Conservation (phyloP, 495 filamentous ascomycete species). For the Talaromyces nanjingensis region DNA sequence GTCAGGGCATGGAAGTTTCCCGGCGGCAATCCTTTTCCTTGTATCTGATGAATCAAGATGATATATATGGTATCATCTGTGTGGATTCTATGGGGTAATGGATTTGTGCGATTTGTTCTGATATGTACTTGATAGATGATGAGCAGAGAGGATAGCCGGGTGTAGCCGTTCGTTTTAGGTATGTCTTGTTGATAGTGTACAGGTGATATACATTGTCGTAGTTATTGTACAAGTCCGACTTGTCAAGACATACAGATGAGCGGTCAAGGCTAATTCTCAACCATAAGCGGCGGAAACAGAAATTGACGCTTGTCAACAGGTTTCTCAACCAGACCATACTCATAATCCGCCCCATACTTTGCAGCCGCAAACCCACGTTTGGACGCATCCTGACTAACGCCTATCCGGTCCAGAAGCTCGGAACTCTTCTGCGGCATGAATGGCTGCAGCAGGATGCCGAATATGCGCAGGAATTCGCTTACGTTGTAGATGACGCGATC, state of each 20-base stretch:
- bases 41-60: neutral
- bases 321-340: conserved; percentile 56
- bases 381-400: conserved; percentile 44
- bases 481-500: conserved; percentile 57
- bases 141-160: neutral
- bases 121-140: neutral
- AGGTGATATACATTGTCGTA: conserved; percentile 1
- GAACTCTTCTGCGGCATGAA: conserved; percentile 79
- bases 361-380: conserved; percentile 51
- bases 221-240: neutral
- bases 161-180: neutral
- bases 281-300: conserved; percentile 50
- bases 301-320: conserved; percentile 36
- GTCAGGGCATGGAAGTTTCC: neutral
- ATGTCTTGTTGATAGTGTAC: neutral
- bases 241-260: neutral
- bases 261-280: conserved; percentile 29
- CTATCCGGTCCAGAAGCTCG: conserved; percentile 68
- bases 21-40: neutral
- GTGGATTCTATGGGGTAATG: conserved; percentile 9
- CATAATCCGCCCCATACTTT: conserved; percentile 51
- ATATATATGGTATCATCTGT: neutral
- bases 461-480: conserved; percentile 72
- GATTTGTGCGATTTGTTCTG: neutral
- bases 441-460: conserved; percentile 80